Conservation (phyloP, 2,329 filamentous ascomycete genomes). For the Uncinocarpus reesii region DNA sequence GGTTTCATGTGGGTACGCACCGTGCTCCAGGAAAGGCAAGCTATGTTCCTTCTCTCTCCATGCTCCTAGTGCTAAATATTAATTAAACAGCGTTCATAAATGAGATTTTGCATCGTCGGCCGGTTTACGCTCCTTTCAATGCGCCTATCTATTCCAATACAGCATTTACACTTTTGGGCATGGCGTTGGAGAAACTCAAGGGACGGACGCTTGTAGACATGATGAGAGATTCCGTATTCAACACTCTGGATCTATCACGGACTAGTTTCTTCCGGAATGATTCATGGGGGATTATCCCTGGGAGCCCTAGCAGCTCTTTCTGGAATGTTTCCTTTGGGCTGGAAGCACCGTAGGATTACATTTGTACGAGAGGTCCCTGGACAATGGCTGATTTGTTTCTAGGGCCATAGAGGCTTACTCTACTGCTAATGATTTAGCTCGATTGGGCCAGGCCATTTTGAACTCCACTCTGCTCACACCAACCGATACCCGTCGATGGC, state of each 20-base stretch:
- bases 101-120: constrained; percentile 22
- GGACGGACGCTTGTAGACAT: constrained; percentile 26
- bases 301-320: constrained; percentile 22
- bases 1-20: not conserved
- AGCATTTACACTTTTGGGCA: constrained; percentile 31
- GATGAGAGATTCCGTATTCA: constrained; percentile 26
- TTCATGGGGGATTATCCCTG: constrained; percentile 30
- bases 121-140: constrained; percentile 26
- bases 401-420: constrained; percentile 20
- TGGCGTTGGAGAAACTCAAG: constrained; percentile 28
- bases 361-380: not conserved
- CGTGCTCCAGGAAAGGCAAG: not conserved
- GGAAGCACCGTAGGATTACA: constrained; percentile 23
- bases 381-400: not conserved
- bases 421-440: constrained; percentile 29
- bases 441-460: constrained; percentile 33
- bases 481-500: constrained; percentile 31
- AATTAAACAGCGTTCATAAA: not conserved
- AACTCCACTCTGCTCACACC: constrained; percentile 28
- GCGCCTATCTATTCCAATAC: constrained; percentile 35
- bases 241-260: constrained; percentile 25
- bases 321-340: constrained; percentile 28
- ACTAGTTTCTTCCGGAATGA: constrained; percentile 27
- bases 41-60: not conserved
- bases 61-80: not conserved